Evolutionary conservation across 1,284 basidiomycete genomes (phyloP).

Genomic region (Rugosomyces carneus): DNA sequence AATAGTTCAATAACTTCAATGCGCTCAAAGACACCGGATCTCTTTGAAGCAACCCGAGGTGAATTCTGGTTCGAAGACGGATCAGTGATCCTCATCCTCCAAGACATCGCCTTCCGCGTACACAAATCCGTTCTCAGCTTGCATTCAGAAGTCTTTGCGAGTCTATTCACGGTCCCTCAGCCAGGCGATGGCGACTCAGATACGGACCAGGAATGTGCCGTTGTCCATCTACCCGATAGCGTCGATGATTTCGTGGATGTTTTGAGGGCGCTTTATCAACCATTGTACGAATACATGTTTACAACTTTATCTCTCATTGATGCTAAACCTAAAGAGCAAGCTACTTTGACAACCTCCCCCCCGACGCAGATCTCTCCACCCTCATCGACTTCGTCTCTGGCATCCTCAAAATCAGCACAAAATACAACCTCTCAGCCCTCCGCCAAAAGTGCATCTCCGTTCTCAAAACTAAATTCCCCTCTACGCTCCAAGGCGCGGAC

Average conservation of each 20-base stretch:
- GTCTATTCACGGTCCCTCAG: slow-evolving; percentile 31
- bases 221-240: slow-evolving; percentile 25
- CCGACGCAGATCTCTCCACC: slow-evolving; percentile 23
- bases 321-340: slow-evolving; percentile 18
- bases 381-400: slow-evolving; percentile 32
- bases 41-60: neutral
- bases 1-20: too few species aligned
- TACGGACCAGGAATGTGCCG: too few species aligned
- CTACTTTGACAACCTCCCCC: slow-evolving; percentile 30
- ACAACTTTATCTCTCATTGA: neutral
- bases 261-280: slow-evolving; percentile 28
- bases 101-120: slow-evolving; percentile 25
- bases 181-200: too few species aligned
- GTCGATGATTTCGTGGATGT: slow-evolving; percentile 28
- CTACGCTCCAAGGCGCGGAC: slow-evolving; percentile 29
- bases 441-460: slow-evolving; percentile 33
- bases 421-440: slow-evolving; percentile 30
- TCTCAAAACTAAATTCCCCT: slow-evolving; percentile 32
- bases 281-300: slow-evolving; percentile 25
- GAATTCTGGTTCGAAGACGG: slow-evolving; percentile 34
- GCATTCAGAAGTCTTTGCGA: slow-evolving; percentile 31
- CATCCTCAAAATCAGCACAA: slow-evolving; percentile 32
- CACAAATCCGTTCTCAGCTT: slow-evolving; percentile 30
- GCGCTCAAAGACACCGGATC: too few species aligned
- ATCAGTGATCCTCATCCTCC: slow-evolving; percentile 27